Evolutionary conservation across 1,139 yeast genomes (phyloP).

Genomic region (Pichia terricola): DNA sequence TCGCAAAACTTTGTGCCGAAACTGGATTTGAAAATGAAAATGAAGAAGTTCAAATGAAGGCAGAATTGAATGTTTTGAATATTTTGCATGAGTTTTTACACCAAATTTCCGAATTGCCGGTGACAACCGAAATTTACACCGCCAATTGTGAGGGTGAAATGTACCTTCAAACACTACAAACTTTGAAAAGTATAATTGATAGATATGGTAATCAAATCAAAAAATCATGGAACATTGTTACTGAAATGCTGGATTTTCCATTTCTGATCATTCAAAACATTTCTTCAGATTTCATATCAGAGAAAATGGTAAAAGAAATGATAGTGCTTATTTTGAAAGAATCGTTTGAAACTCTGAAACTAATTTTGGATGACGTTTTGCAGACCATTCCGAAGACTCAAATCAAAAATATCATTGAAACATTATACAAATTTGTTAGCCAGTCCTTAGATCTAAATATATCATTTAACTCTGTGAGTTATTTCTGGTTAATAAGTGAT

Average conservation of each 20-base stretch:
- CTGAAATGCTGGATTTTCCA: conserved; percentile 60
- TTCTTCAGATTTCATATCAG: conserved; percentile 26
- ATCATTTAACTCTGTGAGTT: conserved; percentile 82
- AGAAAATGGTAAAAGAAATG: conserved; percentile 31
- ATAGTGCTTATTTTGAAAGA: conserved; percentile 43
- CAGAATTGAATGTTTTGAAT: conserved; percentile 32
- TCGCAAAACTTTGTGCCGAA: conserved; percentile 38
- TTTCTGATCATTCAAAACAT: conserved; percentile 35
- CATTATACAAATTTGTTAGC: conserved; percentile 58
- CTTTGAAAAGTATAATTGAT: conserved; percentile 62
- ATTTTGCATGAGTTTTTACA: conserved; percentile 30
- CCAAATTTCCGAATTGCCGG: conserved; percentile 30
- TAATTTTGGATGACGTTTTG: conserved; percentile 77
- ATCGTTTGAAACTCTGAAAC: conserved; percentile 71
- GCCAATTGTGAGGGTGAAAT: conserved; percentile 57
- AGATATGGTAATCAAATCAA: conserved; percentile 57
- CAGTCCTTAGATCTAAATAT: conserved; percentile 72
- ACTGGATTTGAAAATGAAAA: conserved; percentile 31
- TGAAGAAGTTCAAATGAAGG: conserved; percentile 4
- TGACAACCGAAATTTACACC: conserved; percentile 33
- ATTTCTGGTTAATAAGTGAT: conserved; percentile 87
- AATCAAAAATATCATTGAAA: conserved; percentile 56
- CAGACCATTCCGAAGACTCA: conserved; percentile 57
- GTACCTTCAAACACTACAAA: conserved; percentile 49
- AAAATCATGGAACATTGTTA: conserved; percentile 59